Conservation (phyloP, 2,329 filamentous ascomycete species). For the Simplicillium aogashimaense region DNA sequence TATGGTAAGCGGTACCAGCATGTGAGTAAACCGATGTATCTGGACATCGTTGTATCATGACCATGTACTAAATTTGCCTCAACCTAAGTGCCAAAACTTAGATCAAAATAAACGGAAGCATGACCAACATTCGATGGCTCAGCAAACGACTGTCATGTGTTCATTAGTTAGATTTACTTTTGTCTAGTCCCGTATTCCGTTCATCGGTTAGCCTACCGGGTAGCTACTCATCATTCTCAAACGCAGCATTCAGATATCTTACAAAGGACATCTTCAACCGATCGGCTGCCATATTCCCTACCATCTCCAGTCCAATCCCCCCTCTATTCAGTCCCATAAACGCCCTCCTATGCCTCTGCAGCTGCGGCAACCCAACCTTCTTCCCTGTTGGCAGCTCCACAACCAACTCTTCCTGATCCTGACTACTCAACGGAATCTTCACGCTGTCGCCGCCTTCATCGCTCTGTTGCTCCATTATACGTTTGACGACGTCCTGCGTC, state of each 20-base stretch:
- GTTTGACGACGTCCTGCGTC: conserved; percentile 66
- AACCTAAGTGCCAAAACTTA: no score
- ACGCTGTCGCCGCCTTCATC: conserved; percentile 58
- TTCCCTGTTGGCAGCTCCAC: conserved; percentile 54
- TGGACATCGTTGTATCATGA: no score
- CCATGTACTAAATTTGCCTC: no score
- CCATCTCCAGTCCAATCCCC: conserved; percentile 49
- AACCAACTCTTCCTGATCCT: conserved; percentile 35
- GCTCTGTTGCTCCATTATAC: conserved; percentile 58
- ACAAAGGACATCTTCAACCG: conserved; percentile 56
- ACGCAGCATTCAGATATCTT: conserved; percentile 55
- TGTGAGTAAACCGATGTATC: no score
- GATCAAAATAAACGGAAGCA: no score
- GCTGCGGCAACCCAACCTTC: conserved; percentile 59
- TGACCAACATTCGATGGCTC: no score
- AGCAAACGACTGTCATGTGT: no score
- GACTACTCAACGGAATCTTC: conserved; percentile 27
- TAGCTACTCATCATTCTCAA: conserved; percentile 44
- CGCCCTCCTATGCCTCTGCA: conserved; percentile 68
- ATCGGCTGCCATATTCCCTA: conserved; percentile 41
- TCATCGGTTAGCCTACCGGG: no score
- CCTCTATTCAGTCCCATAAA: conserved; percentile 69
- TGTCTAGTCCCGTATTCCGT: no score
- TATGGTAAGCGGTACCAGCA: no score
- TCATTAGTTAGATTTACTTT: no score